Evolutionary conservation across 805 yeast species (phyloP), one percentile per base, ranked within the genome.

Genomic region (Wickerhamomyces chaumierensis): DNA sequence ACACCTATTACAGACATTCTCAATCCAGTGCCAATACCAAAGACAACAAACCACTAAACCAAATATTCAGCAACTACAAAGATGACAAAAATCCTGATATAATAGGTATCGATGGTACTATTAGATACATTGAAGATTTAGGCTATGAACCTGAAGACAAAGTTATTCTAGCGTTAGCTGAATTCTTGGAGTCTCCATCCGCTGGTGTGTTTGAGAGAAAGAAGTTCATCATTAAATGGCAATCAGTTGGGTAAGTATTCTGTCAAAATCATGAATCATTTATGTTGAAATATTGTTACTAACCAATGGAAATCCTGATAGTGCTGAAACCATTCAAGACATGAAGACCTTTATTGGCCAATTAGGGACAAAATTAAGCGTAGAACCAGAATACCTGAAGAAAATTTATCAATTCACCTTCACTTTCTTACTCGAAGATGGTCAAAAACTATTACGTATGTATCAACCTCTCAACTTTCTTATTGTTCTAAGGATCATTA

Each of bases 41-140:
- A 14, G 52, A 51, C 23, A 41, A 45, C 37, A 42, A 36, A 33
- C 28, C 42, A 1, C 39, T 52, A 2, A 28, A 25, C 11, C 33
- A 36, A 1, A 40, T 53, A 1, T 53, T 51, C 35, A 48, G 52
- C 31, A 37, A 34, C 16, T 53, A 53, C 43, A 48, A 46, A 34
- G 58, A 52, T 14, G 12, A 14, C 29, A 29, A 38, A 11, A 36
- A 42, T 2, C 19, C 35, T 1, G 47, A 48, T 14, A 56, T 61
- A 12, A 83, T 87, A 31, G 90, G 78, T 19, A 66, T 83, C 9
- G 92, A 85, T 41, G 96, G 95, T 0, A 81, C 96, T 0, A 56
- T 88, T 9, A 47, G 53, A 31, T 84, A 78, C 48, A 61, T 90
- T 18, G 66, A 65, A 14, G 95, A 80, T 48, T 59, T 90, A 35